phyloP scores from a whole-genome alignment of 2,329 filamentous ascomycete species.

The Fusarium sp. region DNA sequence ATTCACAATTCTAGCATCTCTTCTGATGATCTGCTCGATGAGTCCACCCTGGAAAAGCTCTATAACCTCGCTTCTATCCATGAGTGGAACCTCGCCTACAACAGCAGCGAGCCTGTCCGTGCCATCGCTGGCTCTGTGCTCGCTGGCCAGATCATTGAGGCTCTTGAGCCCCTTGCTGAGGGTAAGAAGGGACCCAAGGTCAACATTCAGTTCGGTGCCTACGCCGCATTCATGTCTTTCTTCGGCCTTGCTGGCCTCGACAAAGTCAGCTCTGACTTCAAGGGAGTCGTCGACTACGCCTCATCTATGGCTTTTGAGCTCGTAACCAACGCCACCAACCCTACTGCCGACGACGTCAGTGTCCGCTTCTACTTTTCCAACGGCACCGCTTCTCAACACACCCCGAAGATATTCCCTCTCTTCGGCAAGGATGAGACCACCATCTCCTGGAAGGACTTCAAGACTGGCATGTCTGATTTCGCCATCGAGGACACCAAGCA shows the following conservation, averaged over 20 bases:
- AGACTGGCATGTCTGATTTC: constrained; percentile 69
- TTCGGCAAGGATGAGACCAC: constrained; percentile 65
- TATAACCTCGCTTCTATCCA: constrained; percentile 79
- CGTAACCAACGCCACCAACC: constrained; percentile 62
- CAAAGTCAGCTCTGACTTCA: constrained; percentile 69
- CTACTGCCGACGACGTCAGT: constrained; percentile 57
- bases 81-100: constrained; percentile 86
- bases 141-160: constrained; percentile 62
- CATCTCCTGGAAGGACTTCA: constrained; percentile 76
- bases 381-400: constrained; percentile 63
- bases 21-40: constrained; percentile 66
- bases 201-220: constrained; percentile 68
- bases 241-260: constrained; percentile 67
- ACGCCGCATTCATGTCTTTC: constrained; percentile 70
- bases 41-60: constrained; percentile 68
- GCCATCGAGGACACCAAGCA: constrained; percentile 69
- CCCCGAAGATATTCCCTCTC: constrained; percentile 62
- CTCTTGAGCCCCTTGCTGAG: constrained; percentile 62
- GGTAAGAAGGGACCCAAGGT: constrained; percentile 51
- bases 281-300: constrained; percentile 83
- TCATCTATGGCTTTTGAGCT: constrained; percentile 83
- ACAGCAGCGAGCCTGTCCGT: constrained; percentile 72
- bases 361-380: constrained; percentile 72
- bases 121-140: constrained; percentile 67
- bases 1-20: constrained; percentile 71